Percentiles rank a stretch among this genome's conserved stretches.
Conservation (phyloP, 2,329 filamentous ascomycete genomes). For the Aspergillus sp. region DNA sequence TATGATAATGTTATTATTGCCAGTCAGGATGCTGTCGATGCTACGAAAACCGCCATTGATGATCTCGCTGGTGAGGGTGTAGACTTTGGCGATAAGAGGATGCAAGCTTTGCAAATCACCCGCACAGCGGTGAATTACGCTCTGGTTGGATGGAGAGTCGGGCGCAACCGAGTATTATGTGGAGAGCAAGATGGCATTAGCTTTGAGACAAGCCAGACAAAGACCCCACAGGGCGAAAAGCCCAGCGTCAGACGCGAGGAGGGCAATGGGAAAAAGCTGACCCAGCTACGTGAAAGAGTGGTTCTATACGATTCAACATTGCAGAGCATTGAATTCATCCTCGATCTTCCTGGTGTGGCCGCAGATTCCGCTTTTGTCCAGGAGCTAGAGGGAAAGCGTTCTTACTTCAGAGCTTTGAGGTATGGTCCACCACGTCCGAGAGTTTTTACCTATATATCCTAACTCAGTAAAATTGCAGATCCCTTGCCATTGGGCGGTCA, state of each 20-base stretch:
- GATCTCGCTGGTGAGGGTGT: conserved; percentile 81
- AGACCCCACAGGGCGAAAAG: conserved; percentile 50
- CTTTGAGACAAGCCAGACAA: conserved; percentile 41
- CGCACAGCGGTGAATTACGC: conserved; percentile 91
- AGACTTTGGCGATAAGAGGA: conserved; percentile 73
- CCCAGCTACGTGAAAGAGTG: conserved; percentile 76
- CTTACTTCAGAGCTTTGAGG: conserved; percentile 88
- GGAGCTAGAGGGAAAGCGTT: conserved; percentile 71
- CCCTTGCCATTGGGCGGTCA: conserved; percentile 78
- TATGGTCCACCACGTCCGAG: conserved; percentile 32
- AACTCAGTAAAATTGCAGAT: conserved; percentile 45
- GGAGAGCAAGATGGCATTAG: conserved; percentile 74
- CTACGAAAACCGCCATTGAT: conserved; percentile 87
- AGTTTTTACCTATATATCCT: conserved; percentile 5
- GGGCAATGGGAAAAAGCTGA: conserved; percentile 68
- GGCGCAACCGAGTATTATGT: conserved; percentile 82
- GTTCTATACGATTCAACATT: conserved; percentile 88
- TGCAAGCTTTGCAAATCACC: conserved; percentile 91
- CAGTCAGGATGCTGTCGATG: conserved; percentile 90
- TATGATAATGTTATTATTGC: conserved; percentile 89
- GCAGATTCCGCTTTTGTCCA: conserved; percentile 71
- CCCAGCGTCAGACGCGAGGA: conserved; percentile 56
- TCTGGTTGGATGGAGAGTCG: conserved; percentile 90
- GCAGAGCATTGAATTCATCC: conserved; percentile 85
- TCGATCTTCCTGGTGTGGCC: conserved; percentile 83